Base-by-base conservation (phyloP, 1,139 yeast genomes). In the Diutina pseudorugosa region DNA sequence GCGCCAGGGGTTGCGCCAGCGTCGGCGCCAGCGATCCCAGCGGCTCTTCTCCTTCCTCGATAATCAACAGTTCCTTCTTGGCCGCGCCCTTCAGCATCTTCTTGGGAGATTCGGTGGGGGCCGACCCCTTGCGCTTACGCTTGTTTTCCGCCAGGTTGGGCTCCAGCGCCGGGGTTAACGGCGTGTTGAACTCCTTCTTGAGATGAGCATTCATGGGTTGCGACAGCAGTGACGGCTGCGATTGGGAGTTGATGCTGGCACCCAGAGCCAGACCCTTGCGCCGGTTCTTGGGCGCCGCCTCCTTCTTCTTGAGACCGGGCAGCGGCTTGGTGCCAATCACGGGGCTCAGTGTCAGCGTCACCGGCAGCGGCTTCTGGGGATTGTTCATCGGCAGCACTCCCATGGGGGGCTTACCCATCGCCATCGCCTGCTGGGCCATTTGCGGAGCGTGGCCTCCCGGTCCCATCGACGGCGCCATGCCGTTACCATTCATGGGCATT, bases 121-220 rank as follows among this genome's bases (percentile, higher is more conserved):
- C 49, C 8, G 50, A 47, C 16, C 51, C 52, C 51, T 54, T 57
- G 41, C 54, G 52, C 49, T 52, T 54, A 49, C 53, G 55, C 51
- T 54, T 55, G 25, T 42, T 33, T 5, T 55, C 55, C 36, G 66
- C 69, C 51, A 58, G 59, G 47, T 67, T 64, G 25, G 69, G 63
- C 56, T 71, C 78, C 6, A 75, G 69, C 1, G 75, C 68, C 12
- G 77, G 77, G 0, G 78, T 73, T 41, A 72, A 66, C 2, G 78
- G 77, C 1, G 73, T 66, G 8, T 69, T 61, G 56, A 70, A 68
- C 51, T 73, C 77, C 56, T 71, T 71, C 57, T 63, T 57, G 33
- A 52, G 41, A 23, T 30, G 53, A 44, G 20, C 20, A 40, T 44
- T 51, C 42, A 45, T 53, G 54, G 11, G 58, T 54, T 21, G 59